A percentile compares a stretch with the other conserved stretches of the same genome.
These are phyloP conservation scores for Aspergillus phoenicis DNA, from an alignment of 2,329 filamentous ascomycete genomes.

Conservation along the genomic window DNA sequence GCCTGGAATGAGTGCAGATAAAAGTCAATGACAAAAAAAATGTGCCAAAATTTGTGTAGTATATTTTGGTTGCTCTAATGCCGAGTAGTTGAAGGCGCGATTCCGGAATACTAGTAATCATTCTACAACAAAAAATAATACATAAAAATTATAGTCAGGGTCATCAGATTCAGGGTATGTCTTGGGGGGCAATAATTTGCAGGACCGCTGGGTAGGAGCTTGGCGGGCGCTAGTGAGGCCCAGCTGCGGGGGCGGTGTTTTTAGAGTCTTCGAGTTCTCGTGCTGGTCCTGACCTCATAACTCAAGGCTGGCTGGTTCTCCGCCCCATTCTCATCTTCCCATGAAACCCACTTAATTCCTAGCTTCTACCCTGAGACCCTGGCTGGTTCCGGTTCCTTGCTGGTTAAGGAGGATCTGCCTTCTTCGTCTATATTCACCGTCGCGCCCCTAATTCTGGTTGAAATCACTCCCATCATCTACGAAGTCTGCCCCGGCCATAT, in stretches of 20 bases:
- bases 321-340: conserved; percentile 8
- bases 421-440: neutral
- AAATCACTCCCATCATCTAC: neutral
- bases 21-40: too few species aligned
- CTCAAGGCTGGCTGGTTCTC: neutral
- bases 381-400: conserved; percentile 28
- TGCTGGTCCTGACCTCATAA: conserved; percentile 1
- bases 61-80: neutral
- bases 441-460: neutral
- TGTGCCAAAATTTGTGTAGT: too few species aligned
- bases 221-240: neutral
- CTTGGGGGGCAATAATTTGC: neutral
- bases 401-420: conserved; percentile 21
- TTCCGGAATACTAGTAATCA: too few species aligned
- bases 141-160: too few species aligned
- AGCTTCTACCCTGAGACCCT: conserved; percentile 7
- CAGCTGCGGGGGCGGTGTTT: conserved; percentile 15
- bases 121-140: too few species aligned
- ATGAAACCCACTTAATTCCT: conserved; percentile 10
- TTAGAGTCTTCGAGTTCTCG: neutral
- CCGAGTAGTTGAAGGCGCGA: neutral
- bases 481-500: conserved; percentile 7
- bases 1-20: too few species aligned
- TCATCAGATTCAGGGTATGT: neutral
- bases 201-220: neutral